Conservation (phyloP, 305 asterid species). For the Fraxinus angustifolia region DNA sequence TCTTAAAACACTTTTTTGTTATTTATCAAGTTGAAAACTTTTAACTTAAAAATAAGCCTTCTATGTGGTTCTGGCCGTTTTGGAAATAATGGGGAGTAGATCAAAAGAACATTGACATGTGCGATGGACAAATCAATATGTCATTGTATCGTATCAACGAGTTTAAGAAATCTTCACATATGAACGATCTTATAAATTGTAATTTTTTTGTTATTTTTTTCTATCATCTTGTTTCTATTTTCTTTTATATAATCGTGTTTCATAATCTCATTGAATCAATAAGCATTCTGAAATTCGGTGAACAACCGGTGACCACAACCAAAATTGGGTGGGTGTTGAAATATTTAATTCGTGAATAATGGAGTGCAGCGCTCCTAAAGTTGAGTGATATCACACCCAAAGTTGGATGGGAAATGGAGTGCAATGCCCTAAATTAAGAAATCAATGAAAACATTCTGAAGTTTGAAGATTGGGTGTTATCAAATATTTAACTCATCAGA, state of each 20-base stretch:
- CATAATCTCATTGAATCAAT: not conserved
- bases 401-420: too few relatives aligned
- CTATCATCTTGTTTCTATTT: not conserved
- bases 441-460: too few relatives aligned
- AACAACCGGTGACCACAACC: not conserved
- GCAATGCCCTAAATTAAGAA: too few relatives aligned
- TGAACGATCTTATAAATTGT: not conserved
- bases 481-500: not conserved
- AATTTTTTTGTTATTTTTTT: too few relatives aligned
- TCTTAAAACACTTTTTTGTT: too few relatives aligned
- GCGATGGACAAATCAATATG: not conserved
- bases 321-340: not conserved
- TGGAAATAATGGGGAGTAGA: not conserved
- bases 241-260: not conserved
- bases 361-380: not conserved
- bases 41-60: not conserved
- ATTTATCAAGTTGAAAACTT: not conserved
- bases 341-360: too few relatives aligned
- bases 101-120: not conserved
- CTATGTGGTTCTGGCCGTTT: not conserved
- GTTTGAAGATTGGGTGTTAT: not conserved
- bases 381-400: too few relatives aligned
- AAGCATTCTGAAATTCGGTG: not conserved
- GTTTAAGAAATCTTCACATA: not conserved
- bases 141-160: too few relatives aligned